phyloP scores from a whole-genome alignment of 169 alveolate species.

The Plasmodium adleri region DNA sequence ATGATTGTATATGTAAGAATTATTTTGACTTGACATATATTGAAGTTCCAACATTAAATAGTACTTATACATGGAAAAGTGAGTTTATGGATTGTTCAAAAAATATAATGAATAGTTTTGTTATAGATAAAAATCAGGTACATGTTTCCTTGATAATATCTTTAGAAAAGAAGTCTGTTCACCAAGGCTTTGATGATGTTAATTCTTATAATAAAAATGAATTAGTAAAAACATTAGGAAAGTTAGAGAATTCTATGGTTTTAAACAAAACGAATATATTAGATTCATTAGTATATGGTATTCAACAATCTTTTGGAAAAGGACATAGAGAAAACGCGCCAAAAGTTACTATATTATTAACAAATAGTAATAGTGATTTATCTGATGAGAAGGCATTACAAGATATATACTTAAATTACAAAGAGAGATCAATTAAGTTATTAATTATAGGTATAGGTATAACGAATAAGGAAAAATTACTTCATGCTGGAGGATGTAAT shows the following conservation, averaged over 20 bases:
- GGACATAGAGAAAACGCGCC: conserved; percentile 65
- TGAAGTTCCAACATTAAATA: conserved; percentile 26
- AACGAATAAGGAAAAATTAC: conserved; percentile 15
- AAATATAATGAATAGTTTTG: conserved; percentile 20
- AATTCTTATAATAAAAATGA: conserved; percentile 23
- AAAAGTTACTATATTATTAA: conserved; percentile 37
- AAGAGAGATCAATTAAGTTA: conserved; percentile 38
- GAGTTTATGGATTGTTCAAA: conserved; percentile 19
- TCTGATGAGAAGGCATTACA: conserved; percentile 27
- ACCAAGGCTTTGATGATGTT: conserved; percentile 10
- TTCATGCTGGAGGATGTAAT: conserved; percentile 48
- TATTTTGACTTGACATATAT: conserved; percentile 55
- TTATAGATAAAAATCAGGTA: conserved; percentile 25
- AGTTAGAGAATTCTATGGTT: neutral
- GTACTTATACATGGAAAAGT: neutral
- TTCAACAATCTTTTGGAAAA: conserved; percentile 51
- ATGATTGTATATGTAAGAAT: conserved; percentile 58
- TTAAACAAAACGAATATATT: conserved; percentile 35
- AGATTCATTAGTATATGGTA: conserved; percentile 37
- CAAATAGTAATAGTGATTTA: conserved; percentile 51
- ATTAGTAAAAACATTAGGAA: conserved; percentile 15
- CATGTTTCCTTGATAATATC: conserved; percentile 41
- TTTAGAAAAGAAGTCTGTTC: conserved; percentile 20
- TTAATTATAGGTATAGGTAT: conserved; percentile 26
- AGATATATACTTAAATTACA: conserved; percentile 18